Evolutionary conservation across 306 rosid species (phyloP).

Genomic region (Cucurbita ficifolia): DNA sequence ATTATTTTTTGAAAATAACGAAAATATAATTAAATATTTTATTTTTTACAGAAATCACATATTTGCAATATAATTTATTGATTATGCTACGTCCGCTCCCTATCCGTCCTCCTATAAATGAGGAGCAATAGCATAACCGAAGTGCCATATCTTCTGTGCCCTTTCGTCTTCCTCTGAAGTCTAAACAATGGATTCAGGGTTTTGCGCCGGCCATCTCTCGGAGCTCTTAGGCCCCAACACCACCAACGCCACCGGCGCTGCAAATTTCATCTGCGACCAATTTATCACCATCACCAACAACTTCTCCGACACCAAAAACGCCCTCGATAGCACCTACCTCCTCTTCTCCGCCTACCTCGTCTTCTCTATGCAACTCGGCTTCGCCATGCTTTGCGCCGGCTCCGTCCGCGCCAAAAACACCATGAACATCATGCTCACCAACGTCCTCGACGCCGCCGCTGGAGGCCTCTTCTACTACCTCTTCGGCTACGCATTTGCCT

Average conservation of each 20-base stretch:
- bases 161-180: background rate
- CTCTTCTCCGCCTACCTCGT: constrained; percentile 93
- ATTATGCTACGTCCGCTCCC: too few relatives aligned
- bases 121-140: background rate
- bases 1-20: too few relatives aligned
- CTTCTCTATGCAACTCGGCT: constrained; percentile 94
- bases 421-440: constrained; percentile 98
- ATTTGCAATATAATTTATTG: too few relatives aligned
- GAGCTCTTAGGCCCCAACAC: constrained; percentile 42
- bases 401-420: constrained; percentile 98
- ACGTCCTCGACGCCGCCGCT: constrained; percentile 84
- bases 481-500: constrained; percentile 90
- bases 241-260: constrained; percentile 42
- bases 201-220: constrained; percentile 34
- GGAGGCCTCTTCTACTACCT: constrained; percentile 84
- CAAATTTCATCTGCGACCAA: constrained; percentile 35
- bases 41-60: too few relatives aligned
- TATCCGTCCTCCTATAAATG: background rate
- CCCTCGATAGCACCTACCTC: constrained; percentile 65
- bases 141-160: background rate
- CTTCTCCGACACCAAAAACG: constrained; percentile 33
- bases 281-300: constrained; percentile 18
- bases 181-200: constrained; percentile 16
- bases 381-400: constrained; percentile 97
- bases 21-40: too few relatives aligned